Conservation (phyloP, 2,329 filamentous ascomycete genomes). For the Phyllosticta citriasiana region DNA sequence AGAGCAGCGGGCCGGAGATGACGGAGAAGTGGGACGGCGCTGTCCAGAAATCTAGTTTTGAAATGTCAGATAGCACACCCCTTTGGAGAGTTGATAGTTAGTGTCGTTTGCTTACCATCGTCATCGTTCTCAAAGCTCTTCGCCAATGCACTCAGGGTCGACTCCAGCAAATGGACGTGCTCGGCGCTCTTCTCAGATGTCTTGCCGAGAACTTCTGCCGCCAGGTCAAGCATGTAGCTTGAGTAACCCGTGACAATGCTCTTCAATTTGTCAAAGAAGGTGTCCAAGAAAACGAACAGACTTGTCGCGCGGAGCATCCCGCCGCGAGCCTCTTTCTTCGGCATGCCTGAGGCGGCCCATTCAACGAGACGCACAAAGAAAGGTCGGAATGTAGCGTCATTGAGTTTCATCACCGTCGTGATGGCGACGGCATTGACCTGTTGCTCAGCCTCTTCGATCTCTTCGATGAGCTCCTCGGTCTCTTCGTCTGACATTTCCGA, state of each 20-base stretch:
- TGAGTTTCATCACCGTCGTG: constrained; percentile 93
- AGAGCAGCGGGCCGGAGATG: constrained; percentile 59
- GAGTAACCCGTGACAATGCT: constrained; percentile 91
- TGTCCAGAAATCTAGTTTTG: constrained; percentile 68
- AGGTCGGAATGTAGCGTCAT: constrained; percentile 85
- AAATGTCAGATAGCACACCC: neutral
- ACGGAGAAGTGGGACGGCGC: constrained; percentile 73
- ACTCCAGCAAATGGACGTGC: constrained; percentile 49
- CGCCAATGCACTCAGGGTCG: constrained; percentile 60
- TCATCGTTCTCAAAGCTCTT: constrained; percentile 81
- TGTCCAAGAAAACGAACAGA: constrained; percentile 69
- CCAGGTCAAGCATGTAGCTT: constrained; percentile 70
- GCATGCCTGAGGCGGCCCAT: constrained; percentile 56
- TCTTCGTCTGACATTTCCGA: constrained; percentile 30
- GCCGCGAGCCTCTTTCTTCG: constrained; percentile 52
- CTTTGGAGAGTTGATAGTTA: neutral
- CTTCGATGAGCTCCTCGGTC: constrained; percentile 33
- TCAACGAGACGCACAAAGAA: constrained; percentile 81
- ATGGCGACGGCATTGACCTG: constrained; percentile 61
- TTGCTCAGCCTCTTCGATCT: constrained; percentile 52
- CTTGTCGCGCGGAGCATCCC: constrained; percentile 57
- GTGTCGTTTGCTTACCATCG: constrained; percentile 45
- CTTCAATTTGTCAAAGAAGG: constrained; percentile 79
- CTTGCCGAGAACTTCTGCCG: constrained; percentile 49
- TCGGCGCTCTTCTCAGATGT: constrained; percentile 15